A percentile compares a stretch with the other conserved stretches of the same genome.
Conservation (phyloP, 2,329 filamentous ascomycete species). For the Pestalotiopsis sp. region DNA sequence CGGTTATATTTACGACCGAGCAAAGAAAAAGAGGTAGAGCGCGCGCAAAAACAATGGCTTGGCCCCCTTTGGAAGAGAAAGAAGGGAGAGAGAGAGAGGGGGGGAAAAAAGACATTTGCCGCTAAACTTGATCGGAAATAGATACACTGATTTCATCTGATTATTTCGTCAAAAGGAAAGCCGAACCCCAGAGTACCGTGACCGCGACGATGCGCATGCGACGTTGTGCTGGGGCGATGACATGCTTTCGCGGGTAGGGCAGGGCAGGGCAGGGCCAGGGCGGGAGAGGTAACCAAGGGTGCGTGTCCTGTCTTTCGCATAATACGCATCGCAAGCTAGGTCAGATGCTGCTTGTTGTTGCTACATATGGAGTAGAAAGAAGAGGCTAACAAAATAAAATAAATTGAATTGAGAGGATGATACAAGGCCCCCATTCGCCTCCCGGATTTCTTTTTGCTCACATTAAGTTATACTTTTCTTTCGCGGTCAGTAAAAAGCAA, state of each 20-base stretch:
- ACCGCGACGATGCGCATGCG: not conserved
- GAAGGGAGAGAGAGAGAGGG: too few relatives aligned
- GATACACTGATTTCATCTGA: not conserved
- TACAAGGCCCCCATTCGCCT: not conserved
- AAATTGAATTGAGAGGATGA: not conserved
- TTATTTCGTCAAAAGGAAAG: not conserved
- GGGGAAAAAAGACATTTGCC: not conserved
- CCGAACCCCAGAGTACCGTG: too few relatives aligned
- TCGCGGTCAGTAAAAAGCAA: not conserved
- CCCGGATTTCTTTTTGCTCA: not conserved
- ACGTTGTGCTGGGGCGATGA: not conserved
- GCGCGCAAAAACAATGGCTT: too few relatives aligned
- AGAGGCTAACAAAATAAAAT: not conserved
- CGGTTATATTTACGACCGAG: not conserved
- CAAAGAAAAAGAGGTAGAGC: too few relatives aligned
- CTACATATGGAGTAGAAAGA: not conserved
- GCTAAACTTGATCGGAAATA: not conserved
- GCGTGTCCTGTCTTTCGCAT: too few relatives aligned
- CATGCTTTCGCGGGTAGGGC: not conserved
- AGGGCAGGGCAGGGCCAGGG: not conserved
- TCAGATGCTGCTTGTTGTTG: not conserved
- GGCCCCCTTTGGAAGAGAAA: too few relatives aligned
- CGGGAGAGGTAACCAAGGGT: not conserved
- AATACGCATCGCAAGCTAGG: too few relatives aligned
- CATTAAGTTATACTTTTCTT: not conserved